Conservation (phyloP, 352 stramenopile genomes). For the Globisporangium parvum region DNA sequence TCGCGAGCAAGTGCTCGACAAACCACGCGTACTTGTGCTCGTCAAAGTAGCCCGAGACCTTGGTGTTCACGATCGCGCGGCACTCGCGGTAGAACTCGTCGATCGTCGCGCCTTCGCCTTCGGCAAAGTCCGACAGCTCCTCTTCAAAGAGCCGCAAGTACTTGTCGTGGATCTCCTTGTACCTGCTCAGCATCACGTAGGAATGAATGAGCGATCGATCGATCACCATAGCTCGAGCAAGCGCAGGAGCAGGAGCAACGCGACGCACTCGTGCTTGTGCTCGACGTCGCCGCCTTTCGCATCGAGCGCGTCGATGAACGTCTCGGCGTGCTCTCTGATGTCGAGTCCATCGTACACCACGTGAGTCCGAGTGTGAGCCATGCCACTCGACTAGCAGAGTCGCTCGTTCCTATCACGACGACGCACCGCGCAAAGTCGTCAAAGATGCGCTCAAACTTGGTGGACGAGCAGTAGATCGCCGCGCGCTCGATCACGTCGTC, state of each 20-base stretch:
- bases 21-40: constrained; percentile 73
- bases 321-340: constrained; percentile 49
- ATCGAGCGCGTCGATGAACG: constrained; percentile 57
- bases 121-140: constrained; percentile 68
- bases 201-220: no score
- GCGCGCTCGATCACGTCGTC: constrained; percentile 56
- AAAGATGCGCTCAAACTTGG: constrained; percentile 74
- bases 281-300: constrained; percentile 58
- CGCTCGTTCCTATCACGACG: background rate
- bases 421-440: constrained; percentile 62
- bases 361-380: background rate
- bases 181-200: constrained; percentile 18
- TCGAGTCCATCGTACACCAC: background rate
- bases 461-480: constrained; percentile 60
- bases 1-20: constrained; percentile 67
- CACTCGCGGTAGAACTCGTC: constrained; percentile 71
- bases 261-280: constrained; percentile 61
- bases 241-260: background rate
- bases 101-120: constrained; percentile 52
- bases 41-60: constrained; percentile 64
- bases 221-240: background rate
- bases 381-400: background rate
- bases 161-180: constrained; percentile 71
- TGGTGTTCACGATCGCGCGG: constrained; percentile 45
- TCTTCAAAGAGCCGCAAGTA: constrained; percentile 72